Evolutionary conservation across 306 rosid genomes (phyloP).

Genomic region (Vachellia collinsii): DNA sequence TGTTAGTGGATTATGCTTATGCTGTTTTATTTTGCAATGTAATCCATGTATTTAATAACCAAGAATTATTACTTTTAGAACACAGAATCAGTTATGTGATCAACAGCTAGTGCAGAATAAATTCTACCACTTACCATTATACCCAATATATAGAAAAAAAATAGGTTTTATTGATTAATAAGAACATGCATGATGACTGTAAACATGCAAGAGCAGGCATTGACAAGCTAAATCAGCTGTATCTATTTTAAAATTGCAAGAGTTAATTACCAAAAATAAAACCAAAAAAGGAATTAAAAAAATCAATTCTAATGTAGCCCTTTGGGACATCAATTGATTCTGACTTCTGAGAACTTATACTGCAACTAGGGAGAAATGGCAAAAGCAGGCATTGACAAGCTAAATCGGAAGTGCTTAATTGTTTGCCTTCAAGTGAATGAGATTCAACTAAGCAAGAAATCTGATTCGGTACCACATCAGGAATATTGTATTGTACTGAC

Average conservation of each 20-base stretch:
- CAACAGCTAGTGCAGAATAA: constrained; percentile 39
- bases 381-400: constrained; percentile 18
- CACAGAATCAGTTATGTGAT: constrained; percentile 4
- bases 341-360: background rate
- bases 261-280: background rate
- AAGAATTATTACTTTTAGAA: background rate
- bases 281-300: background rate
- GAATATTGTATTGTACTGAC: background rate
- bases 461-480: constrained; percentile 13
- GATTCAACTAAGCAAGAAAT: constrained; percentile 11
- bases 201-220: background rate
- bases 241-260: background rate
- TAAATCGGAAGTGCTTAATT: constrained; percentile 9
- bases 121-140: constrained; percentile 18
- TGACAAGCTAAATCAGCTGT: background rate
- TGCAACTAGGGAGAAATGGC: constrained; percentile 14
- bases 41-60: background rate
- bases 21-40: constrained; percentile 4
- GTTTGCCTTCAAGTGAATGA: background rate
- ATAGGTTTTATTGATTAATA: background rate
- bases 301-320: background rate
- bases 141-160: constrained; percentile 7
- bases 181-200: background rate
- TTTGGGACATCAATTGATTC: constrained; percentile 17
- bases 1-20: constrained; percentile 17